A percentile compares a stretch with the other conserved stretches of the same genome.
These are phyloP conservation scores for Diaporthe citri DNA, from an alignment of 2,329 filamentous ascomycete genomes.

Conservation along the genomic window DNA sequence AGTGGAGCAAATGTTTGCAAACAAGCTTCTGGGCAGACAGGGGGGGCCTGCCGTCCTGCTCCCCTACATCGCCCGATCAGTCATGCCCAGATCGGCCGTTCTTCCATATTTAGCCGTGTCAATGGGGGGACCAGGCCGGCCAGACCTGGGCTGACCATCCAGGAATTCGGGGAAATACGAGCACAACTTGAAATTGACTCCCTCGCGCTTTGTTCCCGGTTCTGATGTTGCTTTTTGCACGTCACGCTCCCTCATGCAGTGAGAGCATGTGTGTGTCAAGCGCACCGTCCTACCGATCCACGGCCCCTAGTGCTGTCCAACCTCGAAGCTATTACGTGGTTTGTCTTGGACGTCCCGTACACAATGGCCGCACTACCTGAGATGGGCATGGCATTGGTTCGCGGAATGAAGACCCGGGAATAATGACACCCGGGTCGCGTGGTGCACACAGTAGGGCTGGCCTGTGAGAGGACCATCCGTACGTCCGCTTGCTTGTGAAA, in stretches of 20 bases:
- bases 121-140: not conserved
- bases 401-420: not conserved
- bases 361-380: not conserved
- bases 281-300: not conserved
- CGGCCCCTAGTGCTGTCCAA: constrained; percentile 7
- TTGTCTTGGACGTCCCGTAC: not conserved
- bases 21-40: constrained; percentile 25
- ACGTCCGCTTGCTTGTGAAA: not conserved
- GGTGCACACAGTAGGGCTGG: not conserved
- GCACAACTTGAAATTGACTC: not conserved
- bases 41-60: not conserved
- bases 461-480: not conserved
- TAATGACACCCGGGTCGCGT: not conserved
- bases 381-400: not conserved
- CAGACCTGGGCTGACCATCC: constrained; percentile 11
- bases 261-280: not conserved
- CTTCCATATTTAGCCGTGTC: constrained; percentile 16
- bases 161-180: constrained; percentile 29
- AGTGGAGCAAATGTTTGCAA: constrained; percentile 25
- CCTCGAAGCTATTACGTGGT: constrained; percentile 21
- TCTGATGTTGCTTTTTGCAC: constrained; percentile 17
- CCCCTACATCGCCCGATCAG: not conserved
- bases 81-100: constrained; percentile 1
- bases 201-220: not conserved
- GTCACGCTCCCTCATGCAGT: constrained; percentile 12